Evolutionary conservation across 257 asterid species (phyloP).

Genomic region (Catharanthus roseus): DNA sequence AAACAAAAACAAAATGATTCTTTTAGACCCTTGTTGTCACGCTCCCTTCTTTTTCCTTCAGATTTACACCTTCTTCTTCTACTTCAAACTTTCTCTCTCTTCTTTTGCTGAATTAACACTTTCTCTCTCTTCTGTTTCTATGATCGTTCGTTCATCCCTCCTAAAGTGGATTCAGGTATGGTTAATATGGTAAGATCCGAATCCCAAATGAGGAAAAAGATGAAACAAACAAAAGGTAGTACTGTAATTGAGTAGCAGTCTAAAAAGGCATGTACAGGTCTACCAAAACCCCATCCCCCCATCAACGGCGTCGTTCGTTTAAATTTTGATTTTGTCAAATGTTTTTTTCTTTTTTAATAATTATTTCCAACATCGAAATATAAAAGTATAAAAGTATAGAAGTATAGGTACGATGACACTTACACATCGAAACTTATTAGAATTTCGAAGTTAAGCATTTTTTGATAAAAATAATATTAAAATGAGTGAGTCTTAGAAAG

Average conservation of each 20-base stretch:
- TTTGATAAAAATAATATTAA: no score
- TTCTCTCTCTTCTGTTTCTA: conserved; percentile 7
- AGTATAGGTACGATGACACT: no score
- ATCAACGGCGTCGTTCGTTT: conserved; percentile 1
- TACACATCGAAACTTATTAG: no score
- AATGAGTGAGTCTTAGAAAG: no score
- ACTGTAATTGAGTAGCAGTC: neutral
- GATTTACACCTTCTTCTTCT: conserved; percentile 25
- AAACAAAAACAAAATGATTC: conserved; percentile 4
- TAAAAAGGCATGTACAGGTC: neutral
- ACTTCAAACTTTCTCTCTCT: neutral
- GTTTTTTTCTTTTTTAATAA: neutral
- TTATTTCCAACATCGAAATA: neutral
- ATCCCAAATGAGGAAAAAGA: neutral
- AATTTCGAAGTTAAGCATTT: no score
- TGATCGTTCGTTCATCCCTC: neutral
- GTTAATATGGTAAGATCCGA: neutral
- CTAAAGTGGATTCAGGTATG: conserved; percentile 5
- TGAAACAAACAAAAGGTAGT: neutral
- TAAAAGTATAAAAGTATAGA: no score
- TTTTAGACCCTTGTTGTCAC: conserved; percentile 28
- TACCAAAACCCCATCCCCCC: no score
- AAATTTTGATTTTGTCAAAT: neutral
- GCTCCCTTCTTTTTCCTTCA: conserved; percentile 25
- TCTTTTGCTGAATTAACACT: conserved; percentile 3